Evolutionary conservation across 2,329 filamentous ascomycete species (phyloP).

Genomic region (Penicillium occitanis): DNA sequence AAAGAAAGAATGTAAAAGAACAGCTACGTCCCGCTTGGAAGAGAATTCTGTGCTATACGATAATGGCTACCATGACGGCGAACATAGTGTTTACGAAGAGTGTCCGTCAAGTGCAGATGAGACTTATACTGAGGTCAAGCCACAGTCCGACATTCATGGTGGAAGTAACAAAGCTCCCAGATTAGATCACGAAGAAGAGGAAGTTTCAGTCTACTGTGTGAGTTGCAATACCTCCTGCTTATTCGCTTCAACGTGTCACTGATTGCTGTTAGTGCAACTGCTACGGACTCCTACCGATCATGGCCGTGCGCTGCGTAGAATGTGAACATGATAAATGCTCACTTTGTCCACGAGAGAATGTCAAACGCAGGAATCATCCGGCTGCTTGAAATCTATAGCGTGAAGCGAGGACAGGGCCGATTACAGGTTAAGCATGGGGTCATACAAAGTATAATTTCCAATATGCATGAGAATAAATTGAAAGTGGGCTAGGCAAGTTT

Average conservation of each 20-base stretch:
- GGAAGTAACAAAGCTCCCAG: neutral
- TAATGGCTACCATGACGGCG: neutral
- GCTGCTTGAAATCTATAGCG: neutral
- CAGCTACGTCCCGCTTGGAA: neutral
- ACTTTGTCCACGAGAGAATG: neutral
- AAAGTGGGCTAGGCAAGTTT: neutral
- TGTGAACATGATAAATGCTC: neutral
- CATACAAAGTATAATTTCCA: neutral
- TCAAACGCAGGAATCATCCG: neutral
- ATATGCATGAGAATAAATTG: neutral
- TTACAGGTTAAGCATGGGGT: neutral
- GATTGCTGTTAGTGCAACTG: neutral
- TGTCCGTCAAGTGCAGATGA: conserved; percentile 9
- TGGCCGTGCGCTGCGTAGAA: neutral
- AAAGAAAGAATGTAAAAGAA: conserved; percentile 15
- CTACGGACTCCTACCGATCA: neutral
- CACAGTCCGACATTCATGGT: neutral
- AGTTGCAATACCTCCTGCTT: neutral
- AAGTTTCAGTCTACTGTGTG: neutral
- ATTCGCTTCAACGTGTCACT: neutral
- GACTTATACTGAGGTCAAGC: neutral
- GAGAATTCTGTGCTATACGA: neutral
- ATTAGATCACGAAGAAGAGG: neutral
- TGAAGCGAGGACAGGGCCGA: neutral
- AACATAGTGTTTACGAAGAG: neutral